These are phyloP conservation scores for Hyaloscypha variabilis DNA, from an alignment of 495 filamentous ascomycete genomes.

Conservation along the genomic window DNA sequence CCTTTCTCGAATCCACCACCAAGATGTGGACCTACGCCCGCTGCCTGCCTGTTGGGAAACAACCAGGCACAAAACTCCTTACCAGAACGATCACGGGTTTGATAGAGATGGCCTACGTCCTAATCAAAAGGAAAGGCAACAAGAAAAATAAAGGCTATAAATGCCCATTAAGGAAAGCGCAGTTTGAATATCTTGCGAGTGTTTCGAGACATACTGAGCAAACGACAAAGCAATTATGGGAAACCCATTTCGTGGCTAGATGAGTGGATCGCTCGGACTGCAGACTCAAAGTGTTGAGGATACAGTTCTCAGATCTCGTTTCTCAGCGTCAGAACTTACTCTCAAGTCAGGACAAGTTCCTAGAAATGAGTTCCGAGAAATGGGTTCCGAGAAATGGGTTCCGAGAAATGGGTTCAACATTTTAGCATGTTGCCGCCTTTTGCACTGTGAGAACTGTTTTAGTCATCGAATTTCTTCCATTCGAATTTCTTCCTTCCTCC, in stretches of 20 bases:
- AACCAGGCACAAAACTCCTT: constrained; percentile 56
- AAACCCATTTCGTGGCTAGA: constrained; percentile 66
- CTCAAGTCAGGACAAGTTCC: too few species aligned
- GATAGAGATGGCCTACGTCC: constrained; percentile 62
- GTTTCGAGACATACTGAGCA: constrained; percentile 63
- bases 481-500: too few species aligned
- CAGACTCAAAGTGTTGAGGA: too few species aligned
- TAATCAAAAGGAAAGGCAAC: constrained; percentile 63
- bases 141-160: constrained; percentile 52
- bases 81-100: constrained; percentile 72
- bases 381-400: too few species aligned
- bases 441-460: too few species aligned
- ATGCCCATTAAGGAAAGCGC: constrained; percentile 60
- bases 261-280: constrained; percentile 9
- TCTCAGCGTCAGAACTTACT: too few species aligned
- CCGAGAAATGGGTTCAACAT: too few species aligned
- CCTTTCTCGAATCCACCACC: constrained; percentile 74
- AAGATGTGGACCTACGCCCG: constrained; percentile 83
- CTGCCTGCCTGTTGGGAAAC: constrained; percentile 56
- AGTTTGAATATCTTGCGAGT: constrained; percentile 75
- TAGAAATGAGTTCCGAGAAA: too few species aligned
- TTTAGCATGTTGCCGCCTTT: too few species aligned
- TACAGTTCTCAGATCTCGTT: too few species aligned
- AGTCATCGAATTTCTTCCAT: too few species aligned
- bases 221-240: constrained; percentile 70